Evolutionary conservation across 2,329 filamentous ascomycete species (phyloP).

Genomic region (Apiospora hydei): DNA sequence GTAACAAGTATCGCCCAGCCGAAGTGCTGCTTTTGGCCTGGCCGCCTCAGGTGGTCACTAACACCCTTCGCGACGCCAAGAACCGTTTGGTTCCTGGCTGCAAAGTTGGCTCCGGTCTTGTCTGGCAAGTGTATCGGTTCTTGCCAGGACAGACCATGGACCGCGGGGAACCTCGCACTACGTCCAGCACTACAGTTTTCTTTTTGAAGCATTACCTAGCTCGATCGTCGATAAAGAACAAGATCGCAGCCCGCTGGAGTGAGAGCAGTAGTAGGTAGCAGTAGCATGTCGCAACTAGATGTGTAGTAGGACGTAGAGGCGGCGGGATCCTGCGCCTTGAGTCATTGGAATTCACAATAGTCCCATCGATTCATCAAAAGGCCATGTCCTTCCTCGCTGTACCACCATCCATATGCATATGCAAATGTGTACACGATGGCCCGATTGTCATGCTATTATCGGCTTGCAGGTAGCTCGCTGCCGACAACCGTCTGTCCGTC

Average conservation of each 20-base stretch:
- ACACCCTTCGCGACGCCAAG: constrained; percentile 20
- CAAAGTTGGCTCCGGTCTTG: constrained; percentile 14
- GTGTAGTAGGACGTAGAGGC: background rate
- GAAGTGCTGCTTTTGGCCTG: background rate
- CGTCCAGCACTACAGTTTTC: background rate
- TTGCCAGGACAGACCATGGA: constrained; percentile 6
- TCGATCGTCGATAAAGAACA: constrained; percentile 8
- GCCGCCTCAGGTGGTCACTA: background rate
- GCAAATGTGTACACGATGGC: constrained; percentile 4
- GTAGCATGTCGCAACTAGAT: background rate
- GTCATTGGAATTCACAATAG: constrained; percentile 2
- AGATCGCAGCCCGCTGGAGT: constrained; percentile 11
- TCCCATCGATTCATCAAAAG: background rate
- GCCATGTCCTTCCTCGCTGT: background rate
- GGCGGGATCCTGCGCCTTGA: background rate
- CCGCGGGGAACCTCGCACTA: background rate
- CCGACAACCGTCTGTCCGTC: constrained; percentile 2
- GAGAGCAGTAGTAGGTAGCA: background rate
- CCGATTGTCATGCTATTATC: constrained; percentile 19
- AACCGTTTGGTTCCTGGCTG: constrained; percentile 17
- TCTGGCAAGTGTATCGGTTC: constrained; percentile 19
- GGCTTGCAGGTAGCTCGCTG: constrained; percentile 12
- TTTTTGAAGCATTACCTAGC: constrained; percentile 15
- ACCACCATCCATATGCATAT: background rate
- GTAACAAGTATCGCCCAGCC: background rate